phyloP scores from a whole-genome alignment of 2,329 filamentous ascomycete species.

The Aureobasidium subglaciale region DNA sequence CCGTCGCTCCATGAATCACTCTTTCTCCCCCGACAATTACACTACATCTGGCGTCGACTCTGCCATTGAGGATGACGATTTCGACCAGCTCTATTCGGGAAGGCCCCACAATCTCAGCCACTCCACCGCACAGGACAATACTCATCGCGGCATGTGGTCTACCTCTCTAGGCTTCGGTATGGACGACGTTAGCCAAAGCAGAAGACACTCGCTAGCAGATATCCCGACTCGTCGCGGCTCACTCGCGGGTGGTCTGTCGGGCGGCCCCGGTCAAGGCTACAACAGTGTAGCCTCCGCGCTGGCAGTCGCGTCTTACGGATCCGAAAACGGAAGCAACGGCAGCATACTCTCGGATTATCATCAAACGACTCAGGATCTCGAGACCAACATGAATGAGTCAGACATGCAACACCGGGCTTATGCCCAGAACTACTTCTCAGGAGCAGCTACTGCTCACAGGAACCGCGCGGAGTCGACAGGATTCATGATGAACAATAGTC shows the following conservation, averaged over 20 bases:
- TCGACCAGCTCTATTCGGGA: not conserved
- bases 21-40: not conserved
- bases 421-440: slow-evolving; percentile 19
- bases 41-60: not conserved
- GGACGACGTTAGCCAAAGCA: slow-evolving; percentile 61
- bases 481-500: slow-evolving; percentile 19
- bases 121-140: slow-evolving; percentile 49
- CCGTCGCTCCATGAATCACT: not conserved
- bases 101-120: slow-evolving; percentile 5
- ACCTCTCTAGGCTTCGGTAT: slow-evolving; percentile 23
- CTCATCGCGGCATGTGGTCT: slow-evolving; percentile 10
- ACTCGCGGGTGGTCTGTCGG: slow-evolving; percentile 20
- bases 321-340: not conserved
- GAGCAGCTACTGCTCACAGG: slow-evolving; percentile 16
- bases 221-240: slow-evolving; percentile 32
- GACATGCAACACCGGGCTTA: slow-evolving; percentile 17
- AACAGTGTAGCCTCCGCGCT: not conserved
- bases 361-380: not conserved
- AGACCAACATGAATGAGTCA: slow-evolving; percentile 12
- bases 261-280: not conserved
- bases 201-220: slow-evolving; percentile 68
- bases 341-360: not conserved
- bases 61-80: slow-evolving; percentile 11
- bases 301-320: not conserved
- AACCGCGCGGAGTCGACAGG: slow-evolving; percentile 22